phyloP scores from a whole-genome alignment of 768 basidiomycete species.

The Boletus eberwhitei region DNA sequence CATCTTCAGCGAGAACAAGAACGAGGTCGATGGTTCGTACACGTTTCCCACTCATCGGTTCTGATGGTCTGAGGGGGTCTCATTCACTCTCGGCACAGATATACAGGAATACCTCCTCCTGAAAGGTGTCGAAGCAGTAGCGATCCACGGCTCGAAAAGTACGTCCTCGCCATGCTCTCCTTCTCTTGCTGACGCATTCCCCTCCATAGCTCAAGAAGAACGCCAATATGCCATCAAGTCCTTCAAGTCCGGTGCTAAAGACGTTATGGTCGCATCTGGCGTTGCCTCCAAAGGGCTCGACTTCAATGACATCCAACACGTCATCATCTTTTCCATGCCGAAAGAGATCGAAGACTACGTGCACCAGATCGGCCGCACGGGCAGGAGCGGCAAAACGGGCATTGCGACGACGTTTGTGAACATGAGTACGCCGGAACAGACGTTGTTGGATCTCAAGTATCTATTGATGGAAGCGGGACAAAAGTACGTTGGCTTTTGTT shows the following conservation, averaged over 20 bases:
- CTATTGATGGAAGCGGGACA: conserved; percentile 95
- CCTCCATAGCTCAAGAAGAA: conserved; percentile 85
- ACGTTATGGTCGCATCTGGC: conserved; percentile 98
- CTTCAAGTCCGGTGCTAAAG: conserved; percentile 95
- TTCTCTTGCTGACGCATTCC: conserved; percentile 1
- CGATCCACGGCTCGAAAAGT: conserved; percentile 98
- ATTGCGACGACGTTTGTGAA: conserved; percentile 99
- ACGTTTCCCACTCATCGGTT: not conserved
- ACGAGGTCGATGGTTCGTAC: conserved; percentile 92
- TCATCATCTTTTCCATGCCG: conserved; percentile 99
- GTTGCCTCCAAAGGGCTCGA: conserved; percentile 98
- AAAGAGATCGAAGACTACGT: conserved; percentile 99
- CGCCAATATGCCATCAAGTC: conserved; percentile 98
- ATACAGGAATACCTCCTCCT: conserved; percentile 96
- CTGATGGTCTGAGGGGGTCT: not conserved
- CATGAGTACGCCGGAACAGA: conserved; percentile 96
- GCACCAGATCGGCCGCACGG: conserved; percentile 98
- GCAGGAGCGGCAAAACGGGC: conserved; percentile 95
- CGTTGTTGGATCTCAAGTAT: conserved; percentile 94
- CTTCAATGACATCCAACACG: conserved; percentile 98
- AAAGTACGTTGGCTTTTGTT: conserved; percentile 57
- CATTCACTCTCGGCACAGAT: conserved; percentile 48
- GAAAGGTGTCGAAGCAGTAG: conserved; percentile 97
- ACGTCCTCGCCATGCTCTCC: conserved; percentile 20
- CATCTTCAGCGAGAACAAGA: conserved; percentile 98